Base-by-base conservation (phyloP, 2,329 filamentous ascomycete species). In the Ascocoryne sarcoides region DNA sequence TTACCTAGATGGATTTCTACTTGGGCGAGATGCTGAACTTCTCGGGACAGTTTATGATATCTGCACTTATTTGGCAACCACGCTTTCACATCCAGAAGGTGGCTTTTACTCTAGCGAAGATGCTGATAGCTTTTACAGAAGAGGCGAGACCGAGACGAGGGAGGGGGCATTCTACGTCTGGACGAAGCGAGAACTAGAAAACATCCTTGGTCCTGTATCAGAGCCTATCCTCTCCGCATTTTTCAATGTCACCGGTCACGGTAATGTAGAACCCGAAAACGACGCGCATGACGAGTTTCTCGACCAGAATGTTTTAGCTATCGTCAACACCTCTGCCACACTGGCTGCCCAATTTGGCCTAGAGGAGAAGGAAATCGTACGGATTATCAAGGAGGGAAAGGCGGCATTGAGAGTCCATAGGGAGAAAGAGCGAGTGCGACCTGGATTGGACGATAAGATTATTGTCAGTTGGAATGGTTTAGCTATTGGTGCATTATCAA, bases 141-240 rank as follows among this genome's bases (percentile, higher is more conserved):
- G 73, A n/a, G 78, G 79, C 2, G 87, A 93, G 53, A 73, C 70
- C 4, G 84, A 93, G 39, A 88, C 89, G 68, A 76, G 84, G 23
- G 89, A 96, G 62, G 92, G 92, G 0, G 90, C 89, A 0, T 96
- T 86, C 59, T 95, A 96, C 54, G 76, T 95, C 3, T 98, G 90
- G 90, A 94, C 89, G 1, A 67, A 82, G 37, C 83, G 87, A 37
- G 89, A 96, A 58, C 82, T 96, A 44, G 80, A 88, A 45, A 73
- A 77, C 9, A 76, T 93, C 2, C 70, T 95, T 2, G 78, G 78
- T 2, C 69, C 74, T 3, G 51, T 79, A 30, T 77, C 84, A 43
- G 80, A 80, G 16, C 75, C 80, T 2, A 75, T 95, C 12, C 79
- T 85, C 20, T 85, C 87, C 1, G 78, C 78, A 4, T 86, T 95